phyloP scores from a whole-genome alignment of 345 rosid genomes.

The Orychophragmus violaceus region DNA sequence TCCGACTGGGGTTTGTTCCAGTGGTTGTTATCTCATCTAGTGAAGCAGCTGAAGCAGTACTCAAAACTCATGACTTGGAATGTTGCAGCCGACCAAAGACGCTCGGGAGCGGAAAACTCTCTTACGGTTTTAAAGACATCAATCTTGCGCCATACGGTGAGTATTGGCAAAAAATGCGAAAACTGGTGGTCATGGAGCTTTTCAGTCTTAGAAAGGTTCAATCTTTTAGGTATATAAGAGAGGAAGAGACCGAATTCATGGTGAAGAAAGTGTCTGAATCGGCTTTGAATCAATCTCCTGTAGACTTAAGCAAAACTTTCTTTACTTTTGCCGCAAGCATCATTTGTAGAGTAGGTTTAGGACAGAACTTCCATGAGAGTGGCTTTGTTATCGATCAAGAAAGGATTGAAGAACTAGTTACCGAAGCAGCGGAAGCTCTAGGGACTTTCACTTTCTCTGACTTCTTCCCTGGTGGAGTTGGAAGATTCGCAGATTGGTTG shows the following conservation, averaged over 20 bases:
- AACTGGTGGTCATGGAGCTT: slow-evolving; percentile 11
- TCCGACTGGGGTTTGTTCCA: not conserved
- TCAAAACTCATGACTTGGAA: slow-evolving; percentile 55
- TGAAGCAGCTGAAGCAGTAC: slow-evolving; percentile 51
- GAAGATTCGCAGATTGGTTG: slow-evolving; percentile 36
- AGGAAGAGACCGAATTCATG: slow-evolving; percentile 15
- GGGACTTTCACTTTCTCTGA: slow-evolving; percentile 9
- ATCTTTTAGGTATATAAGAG: slow-evolving; percentile 7
- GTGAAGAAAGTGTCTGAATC: not conserved
- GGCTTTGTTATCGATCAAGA: slow-evolving; percentile 1
- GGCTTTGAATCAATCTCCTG: not conserved
- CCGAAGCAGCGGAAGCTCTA: not conserved
- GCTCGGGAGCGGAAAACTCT: not conserved
- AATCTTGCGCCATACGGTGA: slow-evolving; percentile 23
- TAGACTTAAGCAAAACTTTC: slow-evolving; percentile 25
- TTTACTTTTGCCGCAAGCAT: slow-evolving; percentile 20
- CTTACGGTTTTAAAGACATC: slow-evolving; percentile 25
- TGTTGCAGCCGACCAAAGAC: slow-evolving; percentile 38
- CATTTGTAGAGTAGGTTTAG: slow-evolving; percentile 38
- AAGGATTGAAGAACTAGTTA: not conserved
- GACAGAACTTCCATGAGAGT: slow-evolving; percentile 30
- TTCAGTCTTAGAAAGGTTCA: not conserved
- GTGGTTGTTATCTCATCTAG: slow-evolving; percentile 36
- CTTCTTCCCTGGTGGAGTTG: slow-evolving; percentile 33
- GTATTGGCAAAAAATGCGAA: slow-evolving; percentile 30